phyloP scores from a whole-genome alignment of 257 asterid genomes.

The Leptodermis oblonga region DNA sequence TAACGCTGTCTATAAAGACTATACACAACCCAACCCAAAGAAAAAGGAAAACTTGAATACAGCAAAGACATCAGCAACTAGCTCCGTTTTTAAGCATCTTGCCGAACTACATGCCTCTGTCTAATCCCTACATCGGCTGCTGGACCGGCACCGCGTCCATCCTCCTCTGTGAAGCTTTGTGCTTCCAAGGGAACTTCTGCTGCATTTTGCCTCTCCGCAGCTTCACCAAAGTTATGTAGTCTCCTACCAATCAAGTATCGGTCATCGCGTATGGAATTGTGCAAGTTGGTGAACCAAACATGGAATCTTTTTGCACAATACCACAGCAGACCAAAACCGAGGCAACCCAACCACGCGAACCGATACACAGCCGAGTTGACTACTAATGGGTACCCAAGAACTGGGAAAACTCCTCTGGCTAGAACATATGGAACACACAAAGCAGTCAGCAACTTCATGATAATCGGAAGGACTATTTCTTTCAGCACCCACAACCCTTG shows the following conservation, averaged over 20 bases:
- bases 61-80: no score
- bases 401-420: constrained; percentile 81
- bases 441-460: constrained; percentile 90
- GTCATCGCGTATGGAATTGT: constrained; percentile 94
- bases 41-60: no score
- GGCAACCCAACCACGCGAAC: constrained; percentile 95
- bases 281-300: constrained; percentile 91
- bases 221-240: constrained; percentile 86
- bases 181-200: constrained; percentile 23
- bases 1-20: no score
- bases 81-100: constrained; percentile 33
- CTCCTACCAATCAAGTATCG: constrained; percentile 90
- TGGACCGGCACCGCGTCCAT: constrained; percentile 33
- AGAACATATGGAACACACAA: constrained; percentile 87
- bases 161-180: constrained; percentile 18
- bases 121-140: constrained; percentile 45
- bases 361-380: constrained; percentile 94
- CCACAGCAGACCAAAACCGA: constrained; percentile 55
- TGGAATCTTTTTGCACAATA: constrained; percentile 92
- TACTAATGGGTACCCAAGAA: constrained; percentile 79
- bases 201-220: constrained; percentile 25
- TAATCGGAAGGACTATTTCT: constrained; percentile 83
- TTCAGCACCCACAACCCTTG: constrained; percentile 86
- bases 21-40: no score
- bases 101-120: constrained; percentile 47